These are phyloP conservation scores for Colletotrichum sp. DNA, from an alignment of 2,329 filamentous ascomycete species.

Conservation along the genomic window DNA sequence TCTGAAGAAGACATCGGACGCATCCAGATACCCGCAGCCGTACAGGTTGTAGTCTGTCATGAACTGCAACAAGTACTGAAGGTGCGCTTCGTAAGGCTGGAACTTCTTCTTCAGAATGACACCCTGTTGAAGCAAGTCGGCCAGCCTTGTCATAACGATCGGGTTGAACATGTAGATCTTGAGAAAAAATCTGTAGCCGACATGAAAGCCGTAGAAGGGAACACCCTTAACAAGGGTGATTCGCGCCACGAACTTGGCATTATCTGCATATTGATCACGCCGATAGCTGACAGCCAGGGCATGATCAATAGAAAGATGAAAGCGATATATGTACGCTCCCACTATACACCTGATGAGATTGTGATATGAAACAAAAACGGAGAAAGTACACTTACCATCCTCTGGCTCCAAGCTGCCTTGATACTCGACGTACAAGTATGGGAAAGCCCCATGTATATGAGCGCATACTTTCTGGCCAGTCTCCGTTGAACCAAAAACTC, in stretches of 20 bases:
- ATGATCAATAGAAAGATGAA: slow-evolving; percentile 90
- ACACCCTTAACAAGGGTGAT: slow-evolving; percentile 92
- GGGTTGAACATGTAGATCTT: slow-evolving; percentile 97
- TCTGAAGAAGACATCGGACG: slow-evolving; percentile 73
- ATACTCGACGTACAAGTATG: slow-evolving; percentile 94
- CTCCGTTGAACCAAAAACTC: slow-evolving; percentile 91
- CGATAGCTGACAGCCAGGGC: slow-evolving; percentile 87
- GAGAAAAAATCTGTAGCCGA: slow-evolving; percentile 88
- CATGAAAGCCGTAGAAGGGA: slow-evolving; percentile 95
- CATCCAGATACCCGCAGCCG: slow-evolving; percentile 87
- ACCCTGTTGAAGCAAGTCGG: slow-evolving; percentile 87
- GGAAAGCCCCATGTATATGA: slow-evolving; percentile 94
- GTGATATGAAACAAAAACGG: no score
- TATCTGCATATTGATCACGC: slow-evolving; percentile 72
- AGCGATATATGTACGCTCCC: slow-evolving; percentile 73
- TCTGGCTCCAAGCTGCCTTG: slow-evolving; percentile 69
- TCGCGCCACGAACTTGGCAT: slow-evolving; percentile 79
- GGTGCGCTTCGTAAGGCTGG: slow-evolving; percentile 92
- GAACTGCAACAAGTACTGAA: slow-evolving; percentile 93
- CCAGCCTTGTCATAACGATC: slow-evolving; percentile 81
- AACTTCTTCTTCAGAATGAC: slow-evolving; percentile 83
- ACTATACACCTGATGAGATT: slow-evolving; percentile 53
- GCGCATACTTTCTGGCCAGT: slow-evolving; percentile 96
- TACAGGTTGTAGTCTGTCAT: slow-evolving; percentile 99
- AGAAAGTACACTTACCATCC: slow-evolving; percentile 59